Evolutionary conservation across 192 early-diverging fungal genomes (phyloP), one percentile per base, ranked within the genome.

Genomic region (Backusella circina): DNA sequence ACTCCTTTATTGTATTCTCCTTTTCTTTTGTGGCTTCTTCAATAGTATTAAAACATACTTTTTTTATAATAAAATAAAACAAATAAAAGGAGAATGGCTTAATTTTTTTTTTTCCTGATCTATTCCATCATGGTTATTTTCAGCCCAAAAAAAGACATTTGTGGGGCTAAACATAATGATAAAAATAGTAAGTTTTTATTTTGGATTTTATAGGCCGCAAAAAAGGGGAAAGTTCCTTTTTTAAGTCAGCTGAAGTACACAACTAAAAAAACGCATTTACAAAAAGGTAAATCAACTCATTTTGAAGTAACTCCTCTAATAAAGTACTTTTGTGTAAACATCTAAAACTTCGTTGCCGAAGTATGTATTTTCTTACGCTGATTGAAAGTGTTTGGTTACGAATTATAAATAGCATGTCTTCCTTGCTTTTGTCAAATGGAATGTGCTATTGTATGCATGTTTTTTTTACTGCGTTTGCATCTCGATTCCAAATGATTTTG

Each of bases 101-200:
- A 21, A 26, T 28, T 26, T 21, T 26, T 6, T 5, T 26, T 36
- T 67, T 66, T 67, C 12, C 36, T 67, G 65, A 36, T 37, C n/a
- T 37, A 23, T 68, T 35, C 39, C 67, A 70, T 41, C 38, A 37
- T 67, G 13, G 0, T 35, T 67, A 31, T 70, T 70, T 28, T 47
- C 41, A 47, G 33, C 65, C 65, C 65, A 67, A 35, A 35, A 67
- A 66, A 12, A 61, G 12, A 13, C 0, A 1, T 12, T 21, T 57
- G 54, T 57, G 54, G 23, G 21, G 54, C 54, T 26, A 57, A 61
- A 47, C 16, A 5, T 7, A 47, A 15, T n/a, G 54, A 61, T 61
- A 61, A 61, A 61, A 61, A 61, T 61, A 61, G 54, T 61, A 61
- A 61, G 54, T 61, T 61, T 61, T 26, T 57, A 23, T 61, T 61